Percentiles rank a stretch among this genome's conserved stretches.
These are phyloP conservation scores for Plasmopara viticola DNA, from an alignment of 352 stramenopile species.

Conservation along the genomic window DNA sequence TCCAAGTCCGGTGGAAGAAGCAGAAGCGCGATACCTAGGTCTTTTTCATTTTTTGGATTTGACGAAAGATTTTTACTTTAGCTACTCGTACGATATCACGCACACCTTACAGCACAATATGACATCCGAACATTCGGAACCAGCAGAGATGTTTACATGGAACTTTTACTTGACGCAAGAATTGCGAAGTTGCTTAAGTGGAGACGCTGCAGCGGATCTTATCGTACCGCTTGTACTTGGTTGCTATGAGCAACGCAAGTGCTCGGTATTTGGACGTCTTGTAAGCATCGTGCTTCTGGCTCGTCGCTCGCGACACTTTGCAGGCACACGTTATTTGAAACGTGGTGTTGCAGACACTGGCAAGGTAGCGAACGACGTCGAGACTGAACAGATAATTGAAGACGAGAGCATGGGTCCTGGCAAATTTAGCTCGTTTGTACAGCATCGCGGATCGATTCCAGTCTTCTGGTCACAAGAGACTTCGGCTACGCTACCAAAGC, in stretches of 20 bases:
- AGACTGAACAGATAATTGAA: constrained; percentile 97
- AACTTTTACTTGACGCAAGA: constrained; percentile 96
- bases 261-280: constrained; percentile 91
- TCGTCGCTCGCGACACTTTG: constrained; percentile 96
- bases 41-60: constrained; percentile 99
- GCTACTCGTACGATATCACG: constrained; percentile 98
- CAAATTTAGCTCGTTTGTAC: constrained; percentile 95
- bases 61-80: constrained; percentile 99
- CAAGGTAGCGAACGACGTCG: constrained; percentile 99
- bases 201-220: constrained; percentile 75
- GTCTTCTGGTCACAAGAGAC: constrained; percentile 99
- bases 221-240: constrained; percentile 91
- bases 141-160: constrained; percentile 96
- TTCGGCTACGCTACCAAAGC: constrained; percentile 96
- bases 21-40: constrained; percentile 88
- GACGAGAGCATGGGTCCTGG: constrained; percentile 83
- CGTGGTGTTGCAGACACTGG: constrained; percentile 95
- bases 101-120: constrained; percentile 97
- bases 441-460: constrained; percentile 98
- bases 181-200: constrained; percentile 81
- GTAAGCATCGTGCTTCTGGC: constrained; percentile 96
- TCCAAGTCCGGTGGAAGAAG: constrained; percentile 73
- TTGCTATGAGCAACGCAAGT: constrained; percentile 96
- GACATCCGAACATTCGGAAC: constrained; percentile 66
- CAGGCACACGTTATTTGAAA: constrained; percentile 98